A percentile compares a stretch with the other conserved stretches of the same genome.
Evolutionary conservation across 768 basidiomycete species (phyloP).

Genomic region (Tricholoma terreum): DNA sequence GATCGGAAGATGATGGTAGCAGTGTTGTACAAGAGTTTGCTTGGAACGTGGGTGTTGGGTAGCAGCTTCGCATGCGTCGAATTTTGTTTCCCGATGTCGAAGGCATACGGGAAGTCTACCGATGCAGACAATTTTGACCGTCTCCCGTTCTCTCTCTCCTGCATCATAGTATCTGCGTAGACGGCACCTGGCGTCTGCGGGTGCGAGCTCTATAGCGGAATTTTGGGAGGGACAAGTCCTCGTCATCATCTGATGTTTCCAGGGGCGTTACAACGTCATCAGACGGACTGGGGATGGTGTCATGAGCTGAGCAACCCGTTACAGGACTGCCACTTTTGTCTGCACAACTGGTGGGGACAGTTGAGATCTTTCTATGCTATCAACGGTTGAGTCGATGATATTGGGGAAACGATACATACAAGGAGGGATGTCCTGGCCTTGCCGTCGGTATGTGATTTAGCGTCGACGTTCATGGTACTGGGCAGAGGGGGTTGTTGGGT

Average conservation of each 20-base stretch:
- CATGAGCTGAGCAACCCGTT: background rate
- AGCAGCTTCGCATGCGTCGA: background rate
- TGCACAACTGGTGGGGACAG: background rate
- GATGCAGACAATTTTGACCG: background rate
- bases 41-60: background rate
- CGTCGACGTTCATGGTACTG: background rate
- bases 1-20: background rate
- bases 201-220: slow-evolving; percentile 13
- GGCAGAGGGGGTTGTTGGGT: background rate
- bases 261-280: slow-evolving; percentile 5
- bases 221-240: slow-evolving; percentile 11
- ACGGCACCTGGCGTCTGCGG: background rate
- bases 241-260: slow-evolving; percentile 10
- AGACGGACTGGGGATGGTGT: background rate
- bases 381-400: background rate
- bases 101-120: background rate
- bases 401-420: background rate
- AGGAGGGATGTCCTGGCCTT: background rate
- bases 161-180: background rate
- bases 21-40: no score
- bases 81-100: background rate
- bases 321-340: background rate
- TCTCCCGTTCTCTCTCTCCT: background rate
- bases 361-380: background rate
- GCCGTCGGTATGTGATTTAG: background rate